Conservation (phyloP, 495 filamentous ascomycete species). For the Hyaloscypha hepaticicola region DNA sequence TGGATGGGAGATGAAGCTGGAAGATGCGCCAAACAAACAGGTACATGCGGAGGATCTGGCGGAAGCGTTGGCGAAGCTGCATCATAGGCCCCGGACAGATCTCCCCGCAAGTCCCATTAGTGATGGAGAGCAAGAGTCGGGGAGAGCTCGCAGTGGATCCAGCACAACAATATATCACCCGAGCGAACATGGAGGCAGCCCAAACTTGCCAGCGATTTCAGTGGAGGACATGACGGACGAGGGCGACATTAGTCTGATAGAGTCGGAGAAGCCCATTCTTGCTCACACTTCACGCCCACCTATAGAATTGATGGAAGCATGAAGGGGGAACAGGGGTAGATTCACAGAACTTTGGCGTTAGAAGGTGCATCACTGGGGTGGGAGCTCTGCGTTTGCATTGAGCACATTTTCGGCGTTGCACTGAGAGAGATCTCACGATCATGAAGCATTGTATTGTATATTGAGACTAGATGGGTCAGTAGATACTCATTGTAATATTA, state of each 20-base stretch:
- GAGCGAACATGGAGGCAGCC: constrained; percentile 69
- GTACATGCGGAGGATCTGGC: constrained; percentile 91
- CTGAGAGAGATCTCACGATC: background rate
- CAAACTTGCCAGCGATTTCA: constrained; percentile 80
- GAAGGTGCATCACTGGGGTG: background rate
- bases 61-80: constrained; percentile 68
- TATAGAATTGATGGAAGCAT: constrained; percentile 76
- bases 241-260: constrained; percentile 46
- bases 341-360: constrained; percentile 3
- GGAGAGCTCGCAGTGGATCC: constrained; percentile 44
- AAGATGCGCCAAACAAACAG: constrained; percentile 91
- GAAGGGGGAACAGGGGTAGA: background rate
- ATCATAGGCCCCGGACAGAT: constrained; percentile 37
- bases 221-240: constrained; percentile 83
- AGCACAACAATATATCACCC: constrained; percentile 76
- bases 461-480: background rate
- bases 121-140: constrained; percentile 19
- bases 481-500: constrained; percentile 6
- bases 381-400: constrained; percentile 20
- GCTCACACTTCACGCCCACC: constrained; percentile 82
- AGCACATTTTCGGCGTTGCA: constrained; percentile 13
- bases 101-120: constrained; percentile 28
- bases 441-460: background rate
- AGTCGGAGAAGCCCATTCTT: constrained; percentile 54
- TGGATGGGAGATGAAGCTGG: constrained; percentile 87